These are phyloP conservation scores for Passiflora organensis DNA, from an alignment of 345 rosid genomes.

Conservation along the genomic window DNA sequence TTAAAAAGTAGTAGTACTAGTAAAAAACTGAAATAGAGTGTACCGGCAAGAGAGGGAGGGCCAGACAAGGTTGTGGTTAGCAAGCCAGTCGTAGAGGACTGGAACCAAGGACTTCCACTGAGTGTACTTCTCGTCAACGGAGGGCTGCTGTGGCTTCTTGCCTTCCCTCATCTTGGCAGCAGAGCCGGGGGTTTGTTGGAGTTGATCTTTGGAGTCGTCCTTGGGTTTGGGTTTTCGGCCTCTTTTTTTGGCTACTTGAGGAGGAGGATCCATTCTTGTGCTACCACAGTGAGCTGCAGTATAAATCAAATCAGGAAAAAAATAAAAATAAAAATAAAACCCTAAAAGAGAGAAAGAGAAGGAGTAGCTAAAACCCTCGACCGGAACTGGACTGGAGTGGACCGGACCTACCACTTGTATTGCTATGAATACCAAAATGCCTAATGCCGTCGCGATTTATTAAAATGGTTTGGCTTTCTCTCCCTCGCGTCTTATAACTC, in stretches of 20 bases:
- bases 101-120: constrained; percentile 46
- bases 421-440: no score
- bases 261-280: not conserved
- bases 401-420: no score
- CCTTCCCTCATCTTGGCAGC: constrained; percentile 33
- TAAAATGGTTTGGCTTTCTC: no score
- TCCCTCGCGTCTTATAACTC: no score
- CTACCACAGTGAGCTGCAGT: not conserved
- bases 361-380: no score
- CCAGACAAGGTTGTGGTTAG: constrained; percentile 99
- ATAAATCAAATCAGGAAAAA: no score
- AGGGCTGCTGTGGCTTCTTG: constrained; percentile 42
- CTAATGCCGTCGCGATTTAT: no score
- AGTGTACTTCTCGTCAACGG: constrained; percentile 37
- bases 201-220: constrained; percentile 51
- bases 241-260: constrained; percentile 55
- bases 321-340: no score
- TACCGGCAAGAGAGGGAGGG: constrained; percentile 99
- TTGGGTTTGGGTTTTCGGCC: constrained; percentile 90
- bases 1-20: not conserved
- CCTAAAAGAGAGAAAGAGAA: no score
- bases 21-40: not conserved
- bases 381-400: no score
- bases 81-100: constrained; percentile 70
- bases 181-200: constrained; percentile 15